Evolutionary conservation across 805 yeast species (phyloP), one percentile per base, ranked within the genome.

Genomic region (Kodamaea kaohsiungensis): DNA sequence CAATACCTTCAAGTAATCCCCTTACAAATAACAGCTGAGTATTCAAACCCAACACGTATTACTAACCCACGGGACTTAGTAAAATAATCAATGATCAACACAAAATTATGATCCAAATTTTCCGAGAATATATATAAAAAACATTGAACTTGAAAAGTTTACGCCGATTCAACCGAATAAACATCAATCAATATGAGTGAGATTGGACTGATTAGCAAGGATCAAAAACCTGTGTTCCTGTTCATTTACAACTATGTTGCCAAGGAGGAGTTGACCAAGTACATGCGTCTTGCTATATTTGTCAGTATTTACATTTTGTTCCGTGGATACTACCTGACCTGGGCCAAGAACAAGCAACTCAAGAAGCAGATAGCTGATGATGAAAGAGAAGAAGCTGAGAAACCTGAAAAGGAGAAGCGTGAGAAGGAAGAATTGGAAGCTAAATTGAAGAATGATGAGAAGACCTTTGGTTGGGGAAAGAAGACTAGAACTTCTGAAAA

Each of bases 381-480:
- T 61, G 70, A 72, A 40, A 69, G 71, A 55, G 76, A 75, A 16
- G 78, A 77, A 62, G 61, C 55, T 46, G 67, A 68, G 45, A 75
- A 71, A 42, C 72, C 72, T 12, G 72, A 68, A 25, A 62, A 65
- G 33, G 76, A 71, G 19, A 71, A 66, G 27, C 62, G 66, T 37
- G 77, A 72, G 30, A 68, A 75, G 48, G 67, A 73, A 43, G 72
- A 72, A 42, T 62, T 65, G 18, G 60, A 64, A 49, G 56, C 62
- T 40, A 53, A 59, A 49, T 65, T 75, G 59, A 64, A 67, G 45
- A 48, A 59, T 10, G 78, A 74, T 59, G 84, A 84, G 37, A 65
- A 72, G 39, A 59, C 77, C 4, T 88, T 88, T 75, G 93, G 95
- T 27, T 88, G 91, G 91, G 95, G 95, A 53, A 88, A 88, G 66